Conservation (phyloP, 176 grass and related monocot genomes). For the Oryza brachyantha region DNA sequence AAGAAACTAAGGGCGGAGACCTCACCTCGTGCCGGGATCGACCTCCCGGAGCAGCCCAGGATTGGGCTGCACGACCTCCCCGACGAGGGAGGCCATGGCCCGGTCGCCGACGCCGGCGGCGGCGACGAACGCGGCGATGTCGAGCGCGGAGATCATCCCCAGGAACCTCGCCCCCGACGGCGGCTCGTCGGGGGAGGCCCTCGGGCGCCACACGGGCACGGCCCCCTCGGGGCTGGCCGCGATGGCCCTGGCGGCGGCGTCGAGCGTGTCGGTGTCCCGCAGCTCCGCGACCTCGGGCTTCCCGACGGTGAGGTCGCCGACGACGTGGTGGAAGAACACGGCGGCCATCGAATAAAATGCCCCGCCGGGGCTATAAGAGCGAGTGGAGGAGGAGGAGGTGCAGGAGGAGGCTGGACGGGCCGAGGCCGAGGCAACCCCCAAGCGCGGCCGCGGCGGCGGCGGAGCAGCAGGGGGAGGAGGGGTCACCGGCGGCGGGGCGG, state of each 20-base stretch:
- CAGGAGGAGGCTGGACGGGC: constrained; percentile 56
- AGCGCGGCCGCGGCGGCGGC: constrained; percentile 10
- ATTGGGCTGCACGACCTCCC: constrained; percentile 60
- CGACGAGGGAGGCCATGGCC: constrained; percentile 48
- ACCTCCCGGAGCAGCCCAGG: constrained; percentile 66
- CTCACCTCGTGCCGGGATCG: constrained; percentile 91
- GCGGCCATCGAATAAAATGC: too few relatives aligned
- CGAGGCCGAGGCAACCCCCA: constrained; percentile 25
- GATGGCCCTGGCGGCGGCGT: constrained; percentile 69
- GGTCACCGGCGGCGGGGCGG: constrained; percentile 46
- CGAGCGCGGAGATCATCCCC: constrained; percentile 84
- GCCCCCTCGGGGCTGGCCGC: constrained; percentile 63
- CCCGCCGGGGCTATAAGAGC: constrained; percentile 72
- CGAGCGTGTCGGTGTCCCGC: constrained; percentile 64
- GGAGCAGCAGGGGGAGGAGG: constrained; percentile 21
- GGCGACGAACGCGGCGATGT: constrained; percentile 76
- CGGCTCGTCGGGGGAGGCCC: constrained; percentile 29
- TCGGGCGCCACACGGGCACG: constrained; percentile 58
- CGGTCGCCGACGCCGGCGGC: constrained; percentile 37
- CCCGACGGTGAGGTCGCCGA: constrained; percentile 86
- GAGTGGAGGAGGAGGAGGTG: constrained; percentile 89
- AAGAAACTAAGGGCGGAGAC: background rate
- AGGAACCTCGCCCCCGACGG: constrained; percentile 59
- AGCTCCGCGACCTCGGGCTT: constrained; percentile 77
- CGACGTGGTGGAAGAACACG: constrained; percentile 90